Conservation (phyloP, 139 green algal genomes). For the Deuterostichococcus epilithicus region DNA sequence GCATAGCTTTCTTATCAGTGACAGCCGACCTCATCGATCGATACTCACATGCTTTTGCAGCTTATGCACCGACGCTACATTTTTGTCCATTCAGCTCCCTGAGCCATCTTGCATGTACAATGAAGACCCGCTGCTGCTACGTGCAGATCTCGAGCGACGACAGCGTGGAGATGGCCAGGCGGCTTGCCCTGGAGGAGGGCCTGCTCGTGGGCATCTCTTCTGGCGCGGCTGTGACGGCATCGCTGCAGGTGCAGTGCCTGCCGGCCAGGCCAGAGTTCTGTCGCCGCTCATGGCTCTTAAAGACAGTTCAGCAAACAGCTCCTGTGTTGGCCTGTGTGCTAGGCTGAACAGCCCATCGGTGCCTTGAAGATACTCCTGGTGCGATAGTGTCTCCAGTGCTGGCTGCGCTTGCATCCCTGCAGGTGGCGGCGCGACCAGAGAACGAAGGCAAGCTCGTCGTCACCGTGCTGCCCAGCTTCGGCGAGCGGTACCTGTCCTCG, state of each 20-base stretch:
- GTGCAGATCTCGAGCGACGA: slow-evolving; percentile 70
- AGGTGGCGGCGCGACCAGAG: slow-evolving; percentile 82
- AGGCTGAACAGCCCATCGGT: no score
- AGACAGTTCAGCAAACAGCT: no score
- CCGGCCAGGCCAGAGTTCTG: no score
- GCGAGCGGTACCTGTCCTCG: slow-evolving; percentile 81
- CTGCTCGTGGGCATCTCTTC: slow-evolving; percentile 72
- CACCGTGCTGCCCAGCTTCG: slow-evolving; percentile 87
- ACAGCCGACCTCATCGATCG: no score
- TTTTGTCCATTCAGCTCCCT: no score
- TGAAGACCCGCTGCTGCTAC: background rate
- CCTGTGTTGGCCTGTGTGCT: no score
- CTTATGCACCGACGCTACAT: background rate
- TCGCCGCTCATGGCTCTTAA: no score
- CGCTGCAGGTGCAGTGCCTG: background rate
- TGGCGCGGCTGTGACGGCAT: slow-evolving; percentile 23
- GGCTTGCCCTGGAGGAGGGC: slow-evolving; percentile 83
- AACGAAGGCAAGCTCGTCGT: slow-evolving; percentile 83
- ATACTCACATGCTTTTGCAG: background rate
- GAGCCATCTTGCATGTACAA: background rate
- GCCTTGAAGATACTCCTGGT: no score
- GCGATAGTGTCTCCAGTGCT: no score
- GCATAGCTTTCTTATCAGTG: no score
- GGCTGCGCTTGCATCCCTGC: background rate
- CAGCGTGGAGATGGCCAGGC: slow-evolving; percentile 77